Evolutionary conservation across 2,329 filamentous ascomycete species (phyloP).

Genomic region (Xylariaceae sp.): DNA sequence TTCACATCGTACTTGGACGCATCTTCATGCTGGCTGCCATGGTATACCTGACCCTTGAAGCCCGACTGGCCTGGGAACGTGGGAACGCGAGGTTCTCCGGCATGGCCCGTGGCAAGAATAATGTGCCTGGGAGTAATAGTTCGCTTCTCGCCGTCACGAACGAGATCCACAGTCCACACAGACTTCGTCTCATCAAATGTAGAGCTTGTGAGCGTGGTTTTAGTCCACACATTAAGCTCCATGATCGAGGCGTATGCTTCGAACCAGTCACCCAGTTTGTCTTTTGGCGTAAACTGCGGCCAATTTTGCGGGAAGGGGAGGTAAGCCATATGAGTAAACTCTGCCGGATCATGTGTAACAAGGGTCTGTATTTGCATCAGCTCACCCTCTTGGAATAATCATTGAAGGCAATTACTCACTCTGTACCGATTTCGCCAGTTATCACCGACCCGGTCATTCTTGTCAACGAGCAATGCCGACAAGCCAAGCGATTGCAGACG

Average conservation of each 20-base stretch:
- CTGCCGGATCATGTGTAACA: not conserved
- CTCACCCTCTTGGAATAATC: not conserved
- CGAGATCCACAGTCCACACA: not conserved
- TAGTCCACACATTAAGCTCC: not conserved
- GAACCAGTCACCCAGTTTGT: not conserved
- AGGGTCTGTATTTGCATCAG: not conserved
- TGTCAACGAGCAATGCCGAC: not conserved
- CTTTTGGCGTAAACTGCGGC: not conserved
- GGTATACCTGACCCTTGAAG: not conserved
- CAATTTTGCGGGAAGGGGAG: not conserved
- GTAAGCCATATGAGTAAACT: not conserved
- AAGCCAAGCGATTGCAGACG: not conserved
- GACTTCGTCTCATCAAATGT: not conserved
- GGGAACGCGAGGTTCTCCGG: not conserved
- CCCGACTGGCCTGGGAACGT: not conserved
- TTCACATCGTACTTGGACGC: not conserved
- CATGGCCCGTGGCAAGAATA: not conserved
- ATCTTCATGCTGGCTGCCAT: not conserved
- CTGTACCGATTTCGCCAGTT: not conserved
- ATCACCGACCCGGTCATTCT: not conserved
- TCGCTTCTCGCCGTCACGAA: not conserved
- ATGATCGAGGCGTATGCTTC: not conserved
- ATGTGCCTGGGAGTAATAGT: not conserved
- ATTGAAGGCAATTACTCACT: not conserved
- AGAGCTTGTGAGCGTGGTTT: not conserved